Base-by-base conservation (phyloP, 2,329 filamentous ascomycete species). In the Chrysoporthe puriensis region DNA sequence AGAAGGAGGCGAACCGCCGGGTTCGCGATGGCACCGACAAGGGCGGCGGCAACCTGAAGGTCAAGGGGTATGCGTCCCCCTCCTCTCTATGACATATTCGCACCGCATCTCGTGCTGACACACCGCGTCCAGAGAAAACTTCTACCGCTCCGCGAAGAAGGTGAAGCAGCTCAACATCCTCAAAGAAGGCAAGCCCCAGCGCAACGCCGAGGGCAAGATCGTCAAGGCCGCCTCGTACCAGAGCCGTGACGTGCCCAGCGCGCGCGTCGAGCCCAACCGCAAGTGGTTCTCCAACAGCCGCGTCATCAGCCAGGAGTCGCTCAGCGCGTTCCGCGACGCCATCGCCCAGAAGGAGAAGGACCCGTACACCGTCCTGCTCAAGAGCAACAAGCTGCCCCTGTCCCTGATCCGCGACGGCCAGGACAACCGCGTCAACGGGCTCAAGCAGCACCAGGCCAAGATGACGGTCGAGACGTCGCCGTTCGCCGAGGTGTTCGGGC, bases 211-310 rank as follows among this genome's bases (percentile, higher is more conserved):
- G 14, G 96, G 96, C 75, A 89, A 95, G 74, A 91, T 99, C 77
- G 91, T 90, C 66, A 90, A 96, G 80, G 90, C 93, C 71, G 94
- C 94, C 61, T 86, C 88, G 18, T 97, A 89, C 52, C 66, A 70
- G 62, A 67, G 76, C 75, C 46, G 77, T 74, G 34, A 72, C 69
- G 3, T 77, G 64, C 71, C 77, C 18, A 69, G 34, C 18, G 69
- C 69, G 14, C 66, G 69, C 26, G 62, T 71, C 34, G 69, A 69
- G 43, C 70, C 65, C n/a, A 68, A 70, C 80, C 94, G 96, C 75
- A 96, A 96, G 82, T 99, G 96, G 96, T 99, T 99, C 82, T 93
- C 91, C 75, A 97, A 97, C 79, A 97, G 95, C 44, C 85, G 96
- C 72, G 86, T 89, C 59, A 97, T 98, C 75, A 94, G 91, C 3